Base-by-base conservation (phyloP, 805 yeast species). In the Yamadazyma sp. region DNA sequence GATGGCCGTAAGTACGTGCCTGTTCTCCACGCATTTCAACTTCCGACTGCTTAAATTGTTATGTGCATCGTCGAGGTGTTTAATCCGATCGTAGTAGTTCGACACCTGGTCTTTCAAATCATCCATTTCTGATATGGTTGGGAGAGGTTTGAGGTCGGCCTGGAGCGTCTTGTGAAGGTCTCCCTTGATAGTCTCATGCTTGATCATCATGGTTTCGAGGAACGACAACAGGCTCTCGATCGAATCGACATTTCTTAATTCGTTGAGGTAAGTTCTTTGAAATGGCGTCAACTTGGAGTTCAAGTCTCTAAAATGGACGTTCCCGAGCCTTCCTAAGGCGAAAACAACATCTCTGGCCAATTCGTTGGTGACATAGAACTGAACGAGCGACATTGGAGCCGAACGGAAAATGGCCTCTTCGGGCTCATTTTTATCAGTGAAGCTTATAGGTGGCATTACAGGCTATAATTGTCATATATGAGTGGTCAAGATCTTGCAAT, bases 61-160 rank as follows among this genome's bases (percentile, higher is more conserved):
- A 42, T 48, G 64, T 3, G 72, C 58, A 25, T 55, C 52, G 33
- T 67, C 70, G 14, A 68, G 54, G 33, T 68, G 72, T 30, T 55
- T 54, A 30, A 67, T 60, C 40, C 66, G 45, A 5, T 55, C 62
- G 42, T 53, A 48, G 35, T 62, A 47, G 6, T 49, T 52, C 2
- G 41, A 37, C 9, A 67, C 51, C 23, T 51, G 50, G 8, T 42
- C 46, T 36, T 49, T 54, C 35, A 64, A 49, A 11, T 53, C 57
- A 43, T 66, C 71, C 53, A 66, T 54, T 25, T 62, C 69, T 8
- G 67, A 54, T 2, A 57, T 34, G 5, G 62, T 35, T 4, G 70
- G 70, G 28, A 66, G 52, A 3, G 79, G 78, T 35, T 76, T 69
- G 49, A 84, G 75, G 42, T 90, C 87, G 3, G 71, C 64, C 28